Evolutionary conservation across 2,329 filamentous ascomycete species (phyloP).

Genomic region (Claviceps pazoutovae): DNA sequence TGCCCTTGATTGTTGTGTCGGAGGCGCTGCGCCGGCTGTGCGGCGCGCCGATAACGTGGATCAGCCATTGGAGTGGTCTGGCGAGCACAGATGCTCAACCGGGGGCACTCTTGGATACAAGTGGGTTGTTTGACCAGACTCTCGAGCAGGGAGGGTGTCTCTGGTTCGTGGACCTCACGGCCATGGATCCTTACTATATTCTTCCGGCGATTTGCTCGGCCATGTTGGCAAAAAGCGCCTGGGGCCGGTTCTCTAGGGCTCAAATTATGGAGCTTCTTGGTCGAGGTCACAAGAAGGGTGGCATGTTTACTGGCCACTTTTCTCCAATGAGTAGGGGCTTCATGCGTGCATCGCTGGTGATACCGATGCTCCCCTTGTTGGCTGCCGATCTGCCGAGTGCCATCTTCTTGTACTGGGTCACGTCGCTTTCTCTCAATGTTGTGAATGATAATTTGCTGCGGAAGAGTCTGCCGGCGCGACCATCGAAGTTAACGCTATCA

Average conservation of each 20-base stretch:
- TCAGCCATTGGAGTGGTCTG: slow-evolving; percentile 19
- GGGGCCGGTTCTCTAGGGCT: slow-evolving; percentile 16
- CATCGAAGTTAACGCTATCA: slow-evolving; percentile 8
- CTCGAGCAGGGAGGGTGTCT: slow-evolving; percentile 36
- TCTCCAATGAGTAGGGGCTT: slow-evolving; percentile 10
- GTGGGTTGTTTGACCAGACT: slow-evolving; percentile 20
- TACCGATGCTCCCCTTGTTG: slow-evolving; percentile 21
- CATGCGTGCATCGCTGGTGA: slow-evolving; percentile 17
- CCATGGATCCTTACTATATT: slow-evolving; percentile 34
- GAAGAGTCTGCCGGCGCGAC: slow-evolving; percentile 10
- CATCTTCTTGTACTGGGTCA: slow-evolving; percentile 27
- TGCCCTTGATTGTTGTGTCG: slow-evolving; percentile 36
- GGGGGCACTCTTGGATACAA: slow-evolving; percentile 12
- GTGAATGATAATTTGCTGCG: slow-evolving; percentile 19
- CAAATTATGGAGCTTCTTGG: slow-evolving; percentile 6
- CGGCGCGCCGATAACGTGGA: slow-evolving; percentile 18
- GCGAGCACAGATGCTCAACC: slow-evolving; percentile 2
- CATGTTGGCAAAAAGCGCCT: slow-evolving; percentile 16
- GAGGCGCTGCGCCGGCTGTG: slow-evolving; percentile 35
- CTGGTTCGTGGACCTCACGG: slow-evolving; percentile 42
- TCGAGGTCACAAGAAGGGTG: no score
- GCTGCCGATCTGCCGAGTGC: slow-evolving; percentile 24
- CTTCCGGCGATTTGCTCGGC: slow-evolving; percentile 27
- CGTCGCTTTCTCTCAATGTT: slow-evolving; percentile 21
- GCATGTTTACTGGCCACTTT: no score